Base-by-base conservation (phyloP, 2,329 filamentous ascomycete genomes). In the Cladorrhinum sp. region DNA sequence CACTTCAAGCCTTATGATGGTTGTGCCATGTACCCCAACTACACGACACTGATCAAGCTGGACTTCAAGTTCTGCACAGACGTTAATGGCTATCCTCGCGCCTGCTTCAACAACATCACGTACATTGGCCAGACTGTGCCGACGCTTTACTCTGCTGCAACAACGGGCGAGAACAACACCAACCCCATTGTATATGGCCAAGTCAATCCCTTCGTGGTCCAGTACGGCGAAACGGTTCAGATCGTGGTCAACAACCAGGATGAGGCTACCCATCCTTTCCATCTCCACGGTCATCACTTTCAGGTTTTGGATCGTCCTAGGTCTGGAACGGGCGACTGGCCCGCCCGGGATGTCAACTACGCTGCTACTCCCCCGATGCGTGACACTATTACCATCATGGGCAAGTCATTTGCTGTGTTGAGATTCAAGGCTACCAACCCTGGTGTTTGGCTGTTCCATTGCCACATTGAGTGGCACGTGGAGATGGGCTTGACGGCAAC, bases 71-170 rank as follows among this genome's bases (percentile, higher is more conserved):
- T 88, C 76, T 82, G 85, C 70, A 77, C 81, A 24, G 82, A 91
- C 49, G 76, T 73, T 26, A 83, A 90, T 65, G 85, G 85, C 7
- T 81, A 83, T 28, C 82, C 81, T 60, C 88, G 90, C 26, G 80
- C 81, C 10, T 84, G 78, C 69, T 78, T 87, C 73, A 92, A 91
- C 73, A 82, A 84, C 65, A 74, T 85, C 50, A 87, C 87, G 6
- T 92, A 90, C 69, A 81, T 88, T n/a, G 63, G 72, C 7, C 88
- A 88, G 56, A 83, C 86, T 68, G 88, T 91, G 0, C 89, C 89
- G 0, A 85, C 86, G 0, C 76, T 93, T 5, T 92, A 91, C 78
- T 87, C 86, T 2, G 88, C 82, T n/a, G 79, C 89, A 2, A 85
- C 85, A 0, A 75, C 82, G 1, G 82, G 82, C 3, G 67, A 72